Evolutionary conservation across 2,329 filamentous ascomycete genomes (phyloP).

Genomic region (Cordyceps farinosa): DNA sequence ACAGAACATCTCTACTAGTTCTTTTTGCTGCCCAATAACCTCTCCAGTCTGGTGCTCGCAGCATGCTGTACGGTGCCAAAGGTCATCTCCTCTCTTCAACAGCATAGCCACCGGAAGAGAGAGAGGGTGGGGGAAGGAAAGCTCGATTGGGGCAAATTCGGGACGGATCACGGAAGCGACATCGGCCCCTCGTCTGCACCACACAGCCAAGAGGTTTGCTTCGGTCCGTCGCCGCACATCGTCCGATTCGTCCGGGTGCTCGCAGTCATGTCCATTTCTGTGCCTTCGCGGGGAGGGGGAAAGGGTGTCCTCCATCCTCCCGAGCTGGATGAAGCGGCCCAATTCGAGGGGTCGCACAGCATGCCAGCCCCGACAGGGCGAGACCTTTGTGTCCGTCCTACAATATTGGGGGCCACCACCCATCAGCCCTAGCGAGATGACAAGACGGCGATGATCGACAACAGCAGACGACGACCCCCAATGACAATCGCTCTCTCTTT

Average conservation of each 20-base stretch:
- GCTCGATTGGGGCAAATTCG: too few relatives aligned
- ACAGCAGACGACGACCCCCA: too few relatives aligned
- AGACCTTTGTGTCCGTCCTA: neutral
- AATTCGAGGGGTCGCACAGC: neutral
- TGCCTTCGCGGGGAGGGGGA: neutral
- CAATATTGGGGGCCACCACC: too few relatives aligned
- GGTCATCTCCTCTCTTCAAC: neutral
- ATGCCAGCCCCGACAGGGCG: neutral
- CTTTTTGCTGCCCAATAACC: neutral
- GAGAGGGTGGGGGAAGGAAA: neutral
- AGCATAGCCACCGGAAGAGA: neutral
- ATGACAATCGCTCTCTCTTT: too few relatives aligned
- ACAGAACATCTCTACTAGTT: neutral
- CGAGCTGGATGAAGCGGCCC: neutral
- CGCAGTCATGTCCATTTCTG: neutral
- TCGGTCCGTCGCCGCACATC: constrained; percentile 7
- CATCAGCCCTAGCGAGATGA: too few relatives aligned
- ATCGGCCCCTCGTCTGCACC: neutral
- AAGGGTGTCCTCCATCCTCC: too few relatives aligned
- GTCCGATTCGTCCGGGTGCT: neutral
- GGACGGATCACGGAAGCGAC: neutral
- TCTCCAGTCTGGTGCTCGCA: neutral
- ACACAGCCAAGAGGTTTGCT: neutral
- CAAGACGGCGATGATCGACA: too few relatives aligned
- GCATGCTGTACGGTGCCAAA: neutral